Base-by-base conservation (phyloP, 2,329 filamentous ascomycete species). In the Anthostomella pinea region DNA sequence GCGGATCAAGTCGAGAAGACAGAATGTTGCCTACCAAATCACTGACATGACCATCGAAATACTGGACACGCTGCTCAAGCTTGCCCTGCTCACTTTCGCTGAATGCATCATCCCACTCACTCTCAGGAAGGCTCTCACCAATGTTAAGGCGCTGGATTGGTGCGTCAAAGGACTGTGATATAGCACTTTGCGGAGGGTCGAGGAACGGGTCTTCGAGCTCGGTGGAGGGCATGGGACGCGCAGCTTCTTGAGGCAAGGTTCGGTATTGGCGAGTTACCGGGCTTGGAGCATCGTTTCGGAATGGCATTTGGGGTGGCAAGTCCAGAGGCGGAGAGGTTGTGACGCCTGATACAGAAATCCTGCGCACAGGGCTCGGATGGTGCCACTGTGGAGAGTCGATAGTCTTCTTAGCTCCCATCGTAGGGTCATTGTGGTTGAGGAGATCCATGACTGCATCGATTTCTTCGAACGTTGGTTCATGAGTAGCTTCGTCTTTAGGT, bases 401-500 rank as follows among this genome's bases (percentile, higher is more conserved):
- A 6, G 66, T 67, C 53, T 81, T 82, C 56, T 88, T 86, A 41
- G 88, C 77, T 9, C 86, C 86, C 59, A 85, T 78, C 33, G 83
- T 81, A 2, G 84, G 85, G 48, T 88, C 80, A 30, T 73, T 78
- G 40, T 82, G 76, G 52, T 88, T 83, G 52, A 96, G 75, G 42
- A 93, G 84, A 47, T 83, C 79, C 88, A 97, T 95, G 34, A 96
- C 81, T 28, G 85, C 87, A 66, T 96, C 90, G 53, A 96, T 90
- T 57, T 96, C 89, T 49, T 91, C 83, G 51, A 87, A 87, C 0
- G 82, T 77, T 6, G 68, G 71, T 44, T 70, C 69, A 14, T 54
- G 53, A 6, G 56, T 54, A 4, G 51, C 46, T 15, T 53, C 46
- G n/a, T 44, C 47, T 8, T 38, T 39, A 2, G 46, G 38, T 15